Evolutionary conservation across 2,329 filamentous ascomycete species (phyloP).

Genomic region (Nemania sp.): DNA sequence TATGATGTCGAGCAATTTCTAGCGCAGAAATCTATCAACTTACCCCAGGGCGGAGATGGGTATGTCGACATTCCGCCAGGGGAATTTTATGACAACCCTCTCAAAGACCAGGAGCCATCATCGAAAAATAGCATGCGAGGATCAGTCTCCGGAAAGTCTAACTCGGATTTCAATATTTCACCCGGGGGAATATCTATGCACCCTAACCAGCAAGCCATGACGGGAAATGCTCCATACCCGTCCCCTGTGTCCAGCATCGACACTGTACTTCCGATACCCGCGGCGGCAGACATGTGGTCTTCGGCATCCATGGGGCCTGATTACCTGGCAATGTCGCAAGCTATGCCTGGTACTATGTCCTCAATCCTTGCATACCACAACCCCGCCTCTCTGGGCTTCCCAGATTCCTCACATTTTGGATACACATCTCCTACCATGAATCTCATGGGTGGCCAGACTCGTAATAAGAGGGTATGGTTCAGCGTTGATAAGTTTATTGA

Average conservation of each 20-base stretch:
- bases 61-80: constrained; percentile 66
- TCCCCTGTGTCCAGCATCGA: constrained; percentile 35
- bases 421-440: constrained; percentile 25
- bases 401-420: constrained; percentile 21
- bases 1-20: constrained; percentile 83
- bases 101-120: not conserved
- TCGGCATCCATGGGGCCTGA: constrained; percentile 14
- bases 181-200: constrained; percentile 15
- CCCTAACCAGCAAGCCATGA: constrained; percentile 4
- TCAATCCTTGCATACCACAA: constrained; percentile 28
- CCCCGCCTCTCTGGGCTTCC: constrained; percentile 6
- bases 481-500: constrained; percentile 38
- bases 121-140: constrained; percentile 12
- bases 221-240: constrained; percentile 19
- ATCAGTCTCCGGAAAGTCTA: not conserved
- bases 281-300: constrained; percentile 24
- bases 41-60: constrained; percentile 75
- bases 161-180: constrained; percentile 11
- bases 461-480: constrained; percentile 37
- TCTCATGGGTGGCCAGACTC: constrained; percentile 13
- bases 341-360: constrained; percentile 22
- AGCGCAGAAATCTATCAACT: constrained; percentile 69
- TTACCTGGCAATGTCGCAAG: constrained; percentile 21
- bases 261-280: constrained; percentile 30
- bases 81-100: constrained; percentile 52